Evolutionary conservation across 2,329 filamentous ascomycete genomes (phyloP), one percentile per base, ranked within the genome.

Genomic region (Stemphylium beticola): DNA sequence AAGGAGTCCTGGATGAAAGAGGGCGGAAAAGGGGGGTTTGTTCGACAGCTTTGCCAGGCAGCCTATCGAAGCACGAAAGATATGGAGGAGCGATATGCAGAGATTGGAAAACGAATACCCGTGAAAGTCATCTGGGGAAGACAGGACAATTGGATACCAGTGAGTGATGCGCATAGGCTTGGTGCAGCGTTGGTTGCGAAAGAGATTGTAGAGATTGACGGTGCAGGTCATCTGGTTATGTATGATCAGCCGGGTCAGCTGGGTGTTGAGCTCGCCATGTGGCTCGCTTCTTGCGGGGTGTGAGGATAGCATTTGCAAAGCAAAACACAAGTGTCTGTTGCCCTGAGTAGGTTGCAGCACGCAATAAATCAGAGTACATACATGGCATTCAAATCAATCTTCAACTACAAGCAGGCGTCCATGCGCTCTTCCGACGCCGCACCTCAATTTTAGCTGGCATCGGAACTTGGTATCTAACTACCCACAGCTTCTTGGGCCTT

Each of bases 31-130:
- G 20, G 31, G 38, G 64, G 58, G 1, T 65, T 66, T 41, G 39
- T 65, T 8, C 45, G 62, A 18, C 62, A 66, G 44, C 42, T 66
- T 43, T 66, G 64, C 41, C 64, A 65, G 26, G 64, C 64, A 1
- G 58, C 58, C 18, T 41, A 39, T 33, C 60, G 62, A n/a, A 64
- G 48, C 48, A 61, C 57, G 2, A 58, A 64, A 4, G 58, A 38
- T 14, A 49, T 65, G 4, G 62, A 66, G 31, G 41, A 48, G n/a
- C 41, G 56, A 15, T 66, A 65, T 53, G 41, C 8, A 10, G 54
- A 63, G 39, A 50, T 66, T 32, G 58, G 60, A 11, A 22, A 38
- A 14, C 20, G 34, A 4, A 34, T 65, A 22, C 58, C 54, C 18
- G 50, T 66, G 6, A 63, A 64, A 43, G 49, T 66, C 29, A 52